These are phyloP conservation scores for Suillus plorans DNA, from an alignment of 768 basidiomycete genomes.

Conservation along the genomic window DNA sequence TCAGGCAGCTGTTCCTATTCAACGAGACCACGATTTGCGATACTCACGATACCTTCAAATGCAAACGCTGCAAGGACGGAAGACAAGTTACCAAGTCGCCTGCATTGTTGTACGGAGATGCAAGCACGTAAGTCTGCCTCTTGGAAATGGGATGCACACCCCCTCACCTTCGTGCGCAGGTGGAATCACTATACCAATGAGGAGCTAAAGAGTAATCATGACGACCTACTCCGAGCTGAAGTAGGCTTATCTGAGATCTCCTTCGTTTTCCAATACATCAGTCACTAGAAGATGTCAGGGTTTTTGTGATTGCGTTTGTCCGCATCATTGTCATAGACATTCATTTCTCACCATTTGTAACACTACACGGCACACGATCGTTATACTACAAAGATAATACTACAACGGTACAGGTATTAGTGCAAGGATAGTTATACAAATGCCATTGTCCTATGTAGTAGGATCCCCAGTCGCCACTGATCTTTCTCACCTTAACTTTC, in stretches of 20 bases:
- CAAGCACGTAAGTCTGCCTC: constrained; percentile 78
- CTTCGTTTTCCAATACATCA: constrained; percentile 95
- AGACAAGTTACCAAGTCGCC: constrained; percentile 80
- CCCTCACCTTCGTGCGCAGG: constrained; percentile 38
- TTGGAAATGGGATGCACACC: neutral
- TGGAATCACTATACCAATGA: constrained; percentile 97
- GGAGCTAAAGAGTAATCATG: constrained; percentile 89
- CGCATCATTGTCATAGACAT: neutral
- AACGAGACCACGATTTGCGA: constrained; percentile 86
- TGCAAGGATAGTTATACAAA: neutral
- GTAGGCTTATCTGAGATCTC: constrained; percentile 81
- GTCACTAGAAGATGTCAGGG: constrained; percentile 51
- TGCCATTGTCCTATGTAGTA: constrained; percentile 67
- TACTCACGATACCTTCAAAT: constrained; percentile 98
- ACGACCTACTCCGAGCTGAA: constrained; percentile 92
- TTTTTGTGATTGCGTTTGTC: neutral
- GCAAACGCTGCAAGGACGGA: constrained; percentile 86
- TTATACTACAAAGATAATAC: neutral
- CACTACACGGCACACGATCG: neutral
- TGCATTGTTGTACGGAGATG: constrained; percentile 92
- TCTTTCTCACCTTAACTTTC: constrained; percentile 69
- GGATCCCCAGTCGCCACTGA: constrained; percentile 69
- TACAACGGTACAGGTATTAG: neutral
- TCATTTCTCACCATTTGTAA: neutral
- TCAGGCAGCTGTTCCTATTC: constrained; percentile 90